phyloP scores from a whole-genome alignment of 1,284 basidiomycete species.

The Puccinia sorghi region DNA sequence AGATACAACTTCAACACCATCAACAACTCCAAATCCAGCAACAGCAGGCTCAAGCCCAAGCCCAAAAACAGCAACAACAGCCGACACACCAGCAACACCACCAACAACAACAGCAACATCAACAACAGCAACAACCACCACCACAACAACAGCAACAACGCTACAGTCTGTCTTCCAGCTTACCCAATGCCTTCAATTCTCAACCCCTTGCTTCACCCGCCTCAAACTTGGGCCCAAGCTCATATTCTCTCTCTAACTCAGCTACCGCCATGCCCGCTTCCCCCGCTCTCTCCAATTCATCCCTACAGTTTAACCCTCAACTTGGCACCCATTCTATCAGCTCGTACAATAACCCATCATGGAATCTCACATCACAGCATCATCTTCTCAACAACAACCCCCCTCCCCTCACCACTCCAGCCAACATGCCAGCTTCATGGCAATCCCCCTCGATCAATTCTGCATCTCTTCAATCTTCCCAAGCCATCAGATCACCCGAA shows the following conservation, averaged over 20 bases:
- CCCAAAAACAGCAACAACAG: conserved; percentile 30
- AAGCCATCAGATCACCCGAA: conserved; percentile 4
- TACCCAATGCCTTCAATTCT: conserved; percentile 33
- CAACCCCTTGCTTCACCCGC: conserved; percentile 10
- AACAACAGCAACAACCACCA: conserved; percentile 26
- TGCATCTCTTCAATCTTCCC: conserved; percentile 18
- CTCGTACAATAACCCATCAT: conserved; percentile 6
- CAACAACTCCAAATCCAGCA: conserved; percentile 38
- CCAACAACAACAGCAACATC: conserved; percentile 41
- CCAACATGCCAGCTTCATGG: conserved; percentile 3
- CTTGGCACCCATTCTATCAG: conserved; percentile 10
- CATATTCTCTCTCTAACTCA: conserved; percentile 12
- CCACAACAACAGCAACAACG: conserved; percentile 37
- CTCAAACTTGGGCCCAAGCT: conserved; percentile 13
- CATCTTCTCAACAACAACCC: conserved; percentile 32
- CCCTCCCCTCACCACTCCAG: background rate
- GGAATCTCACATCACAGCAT: conserved; percentile 13
- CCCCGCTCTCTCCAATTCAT: conserved; percentile 46
- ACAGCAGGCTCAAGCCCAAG: conserved; percentile 16
- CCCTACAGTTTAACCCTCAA: conserved; percentile 34
- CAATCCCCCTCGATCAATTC: conserved; percentile 17
- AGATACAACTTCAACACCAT: conserved; percentile 30
- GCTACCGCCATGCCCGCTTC: conserved; percentile 26
- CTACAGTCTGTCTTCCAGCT: conserved; percentile 4
- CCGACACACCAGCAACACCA: conserved; percentile 28